Base-by-base conservation (phyloP, 768 basidiomycete species). In the Tulasnella sp. region DNA sequence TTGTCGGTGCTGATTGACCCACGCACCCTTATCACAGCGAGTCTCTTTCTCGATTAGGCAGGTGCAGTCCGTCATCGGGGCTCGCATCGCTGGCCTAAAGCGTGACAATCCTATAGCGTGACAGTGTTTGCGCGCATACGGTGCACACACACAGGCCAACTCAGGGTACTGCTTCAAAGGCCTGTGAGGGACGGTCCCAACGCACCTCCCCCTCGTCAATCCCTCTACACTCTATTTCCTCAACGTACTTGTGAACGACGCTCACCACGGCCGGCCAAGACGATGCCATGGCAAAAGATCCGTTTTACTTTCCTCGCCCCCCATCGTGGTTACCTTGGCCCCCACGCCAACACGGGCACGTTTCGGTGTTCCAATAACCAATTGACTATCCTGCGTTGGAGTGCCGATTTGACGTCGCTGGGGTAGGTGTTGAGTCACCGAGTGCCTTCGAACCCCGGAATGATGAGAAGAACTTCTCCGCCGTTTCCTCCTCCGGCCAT, bases 81-180 rank as follows among this genome's bases (percentile, higher is more conserved):
- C 64, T 69, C 64, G 34, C 31, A 28, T n/a, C n/a, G 1, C 54
- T n/a, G 46, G 46, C 64, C 12, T 37, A 37, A 37, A 9, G 11
- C 31, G 64, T 69, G 64, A 69, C 64, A 69, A 69, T 69, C 64
- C 64, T 69, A 69, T 69, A 69, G 64, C 64, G 64, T 69, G 64
- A 69, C 64, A 69, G 1, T 22, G 54, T 24, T n/a, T 50, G 50
- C 50, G 50, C 50, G 22, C 16, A 28, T 34, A 69, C 64, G 64
- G 3, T 60, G 58, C 58, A 34, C 64, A 69, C 60, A 64, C 64
- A 69, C 64, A 69, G 64, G 64, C 64, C 64, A 69, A 31, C 64
- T 69, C 64, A 69, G 64, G 64, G 64, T 18, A 37, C 31, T 37
- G 34, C 31, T 18, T 28, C 5, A 34, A 64, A 69, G 64, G 64